Base-by-base conservation (phyloP, 306 rosid species). In the Gynostemma pentaphyllum region DNA sequence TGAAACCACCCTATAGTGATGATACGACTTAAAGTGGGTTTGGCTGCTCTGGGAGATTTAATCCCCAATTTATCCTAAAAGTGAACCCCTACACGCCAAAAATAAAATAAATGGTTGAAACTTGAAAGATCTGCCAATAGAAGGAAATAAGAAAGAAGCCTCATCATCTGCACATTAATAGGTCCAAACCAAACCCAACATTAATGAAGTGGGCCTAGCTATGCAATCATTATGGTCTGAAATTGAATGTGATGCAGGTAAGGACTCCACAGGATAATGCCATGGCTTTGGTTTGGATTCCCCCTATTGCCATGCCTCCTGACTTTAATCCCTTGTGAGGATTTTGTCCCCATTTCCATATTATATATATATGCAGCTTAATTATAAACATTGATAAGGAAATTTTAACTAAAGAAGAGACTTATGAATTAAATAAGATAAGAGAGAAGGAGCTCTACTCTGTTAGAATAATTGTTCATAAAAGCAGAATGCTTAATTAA, bases 241-340 rank as follows among this genome's bases (percentile, higher is more conserved):
- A 42, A 41, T n/a, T 73, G 45, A 68, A 68, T 52, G 67, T 63
- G 50, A 41, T 62, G 24, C 41, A 36, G 47, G 65, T 6, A 4
- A 28, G 40, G 57, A 41, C 28, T 34, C 45, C 45, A 11, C 64
- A 5, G 44, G n/a, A 18, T 32, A 30, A 5, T 34, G 37, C 29
- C 30, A 34, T 21, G 9, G 13, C 62, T 41, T 28, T 16, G 7
- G 18, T n/a, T n/a, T n/a, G n/a, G n/a, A n/a, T n/a, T n/a, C n/a
- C n/a, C n/a, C n/a, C n/a, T n/a, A n/a, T n/a, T n/a, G n/a, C 44
- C 44, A 39, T 39, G 14, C 7, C 14, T n/a, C n/a, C n/a, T n/a
- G n/a, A n/a, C 62, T 54, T 16, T 41, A 0, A 19, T 54, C 18
- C n/a, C n/a, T n/a, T n/a, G n/a, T n/a, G n/a, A n/a, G n/a, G n/a